Base-by-base conservation (phyloP, 140 eudicot genomes). In the Stevia rebaudiana region DNA sequence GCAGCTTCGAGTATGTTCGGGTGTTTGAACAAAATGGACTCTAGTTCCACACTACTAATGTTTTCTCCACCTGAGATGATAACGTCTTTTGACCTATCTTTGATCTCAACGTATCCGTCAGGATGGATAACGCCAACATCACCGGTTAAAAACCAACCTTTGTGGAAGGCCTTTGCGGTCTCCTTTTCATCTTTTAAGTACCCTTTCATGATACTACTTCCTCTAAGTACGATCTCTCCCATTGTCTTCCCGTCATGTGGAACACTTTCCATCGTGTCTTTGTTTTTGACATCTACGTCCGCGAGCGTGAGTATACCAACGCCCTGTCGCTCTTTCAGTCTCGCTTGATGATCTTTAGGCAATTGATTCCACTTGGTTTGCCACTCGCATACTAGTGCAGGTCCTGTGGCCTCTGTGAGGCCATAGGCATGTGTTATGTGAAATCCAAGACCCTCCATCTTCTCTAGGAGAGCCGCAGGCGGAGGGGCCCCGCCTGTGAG, bases 401-500 rank as follows among this genome's bases (percentile, higher is more conserved):
- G 94, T n/a, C 96, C 90, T 0, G 94, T 85, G 58, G 96, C 88
- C 76, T 88, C 96, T 0, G 96, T 88, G 33, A 82, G 80, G 37
- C 96, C 96, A 37, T 88, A 88, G 8, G 94, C 94, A 40, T 88
- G 96, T 46, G 74, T 76, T n/a, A 88, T 81, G 17, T 76, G 81
- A 60, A 88, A 88, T 2, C 94, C 94, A 2, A 84, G 70, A 0
- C 25, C 12, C 65, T 88, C 94, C 47, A 85, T 85, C 44, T 73
- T 74, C 43, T 82, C 77, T 0, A 88, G 65, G 2, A 80, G 79
- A 13, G 85, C 69, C 0, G 94, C 79, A 0, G 94, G 94, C 1
- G 96, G 94, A 12, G 96, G 94, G 0, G 96, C 90, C 1, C 96
- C 96, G 3, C 94, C 90, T 0, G 90, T 85, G 40, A 88, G 80